Base-by-base conservation (phyloP, 1,284 basidiomycete genomes). In the Rhodotorula glutinis region DNA sequence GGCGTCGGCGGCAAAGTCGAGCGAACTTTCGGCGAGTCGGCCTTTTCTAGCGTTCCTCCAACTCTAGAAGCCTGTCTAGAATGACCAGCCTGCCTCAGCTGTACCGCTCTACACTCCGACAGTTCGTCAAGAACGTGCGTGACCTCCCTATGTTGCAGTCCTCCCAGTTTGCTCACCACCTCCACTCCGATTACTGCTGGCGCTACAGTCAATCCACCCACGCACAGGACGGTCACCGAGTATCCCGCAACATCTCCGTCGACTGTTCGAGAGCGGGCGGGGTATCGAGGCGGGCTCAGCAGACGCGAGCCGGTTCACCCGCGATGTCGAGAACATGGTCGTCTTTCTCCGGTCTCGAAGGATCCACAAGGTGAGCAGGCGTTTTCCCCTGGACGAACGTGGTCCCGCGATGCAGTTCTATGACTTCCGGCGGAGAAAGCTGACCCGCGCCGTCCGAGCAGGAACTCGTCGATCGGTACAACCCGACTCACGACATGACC, bases 401-500 rank as follows among this genome's bases (percentile, higher is more conserved):
- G n/a, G n/a, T n/a, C n/a, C n/a, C n/a, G n/a, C n/a, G n/a, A n/a
- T n/a, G n/a, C n/a, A n/a, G n/a, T n/a, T n/a, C n/a, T n/a, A n/a
- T n/a, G n/a, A n/a, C n/a, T n/a, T n/a, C n/a, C n/a, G n/a, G n/a
- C n/a, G n/a, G n/a, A n/a, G n/a, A n/a, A n/a, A 38, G 33, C 33
- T 38, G 8, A 29, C 25, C 19, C 33, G 14, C n/a, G 16, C 14
- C 9, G 9, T 27, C 33, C 55, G 3, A 27, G 23, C 55, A 73
- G 70, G 69, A 57, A n/a, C 61, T 73, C 27, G 61, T 73, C 30
- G 72, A 73, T 27, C 66, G 72, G 25, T 73, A 73, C 63, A 73
- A 73, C 65, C 66, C 69, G 14, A 69, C 70, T 16, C 61, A 62
- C 55, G 66, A 61, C 29, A 58, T 73, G 58, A 69, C 69, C 10